Evolutionary conservation across 495 filamentous ascomycete genomes (phyloP).

Genomic region (Penicillium alfredii): DNA sequence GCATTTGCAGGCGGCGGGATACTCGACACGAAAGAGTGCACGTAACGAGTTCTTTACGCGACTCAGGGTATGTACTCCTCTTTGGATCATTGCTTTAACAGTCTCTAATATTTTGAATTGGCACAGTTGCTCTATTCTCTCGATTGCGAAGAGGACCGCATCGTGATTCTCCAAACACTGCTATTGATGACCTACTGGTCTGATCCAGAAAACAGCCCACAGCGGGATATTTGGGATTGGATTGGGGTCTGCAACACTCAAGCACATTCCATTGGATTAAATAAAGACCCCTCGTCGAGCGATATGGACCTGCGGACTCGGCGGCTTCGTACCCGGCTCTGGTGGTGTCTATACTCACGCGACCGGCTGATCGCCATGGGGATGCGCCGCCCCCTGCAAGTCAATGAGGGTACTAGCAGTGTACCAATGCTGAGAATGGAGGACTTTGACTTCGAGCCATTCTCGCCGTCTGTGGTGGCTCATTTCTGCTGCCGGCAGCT

Average conservation of each 20-base stretch:
- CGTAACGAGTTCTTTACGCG: constrained; percentile 71
- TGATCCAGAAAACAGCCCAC: constrained; percentile 56
- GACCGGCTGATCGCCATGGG: constrained; percentile 82
- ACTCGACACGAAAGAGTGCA: constrained; percentile 60
- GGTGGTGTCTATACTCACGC: constrained; percentile 90
- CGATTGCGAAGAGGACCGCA: constrained; percentile 75
- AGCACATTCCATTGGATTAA: constrained; percentile 73
- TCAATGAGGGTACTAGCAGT: constrained; percentile 81
- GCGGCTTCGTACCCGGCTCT: constrained; percentile 71
- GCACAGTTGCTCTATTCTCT: constrained; percentile 68
- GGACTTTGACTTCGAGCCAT: constrained; percentile 69
- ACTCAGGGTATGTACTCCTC: constrained; percentile 52
- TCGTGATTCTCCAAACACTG: constrained; percentile 71
- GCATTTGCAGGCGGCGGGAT: constrained; percentile 62
- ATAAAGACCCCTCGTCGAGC: constrained; percentile 63
- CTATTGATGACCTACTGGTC: constrained; percentile 87
- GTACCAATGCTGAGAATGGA: constrained; percentile 72
- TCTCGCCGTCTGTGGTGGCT: constrained; percentile 42
- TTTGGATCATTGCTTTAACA: not conserved
- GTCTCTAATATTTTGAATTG: not conserved
- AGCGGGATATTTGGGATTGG: constrained; percentile 80
- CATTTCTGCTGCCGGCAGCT: constrained; percentile 37
- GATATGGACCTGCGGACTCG: constrained; percentile 53
- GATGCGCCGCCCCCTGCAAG: constrained; percentile 74
- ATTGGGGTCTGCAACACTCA: constrained; percentile 77